Base-by-base conservation (phyloP, 768 basidiomycete species). In the Xerocomellus intermedius region DNA sequence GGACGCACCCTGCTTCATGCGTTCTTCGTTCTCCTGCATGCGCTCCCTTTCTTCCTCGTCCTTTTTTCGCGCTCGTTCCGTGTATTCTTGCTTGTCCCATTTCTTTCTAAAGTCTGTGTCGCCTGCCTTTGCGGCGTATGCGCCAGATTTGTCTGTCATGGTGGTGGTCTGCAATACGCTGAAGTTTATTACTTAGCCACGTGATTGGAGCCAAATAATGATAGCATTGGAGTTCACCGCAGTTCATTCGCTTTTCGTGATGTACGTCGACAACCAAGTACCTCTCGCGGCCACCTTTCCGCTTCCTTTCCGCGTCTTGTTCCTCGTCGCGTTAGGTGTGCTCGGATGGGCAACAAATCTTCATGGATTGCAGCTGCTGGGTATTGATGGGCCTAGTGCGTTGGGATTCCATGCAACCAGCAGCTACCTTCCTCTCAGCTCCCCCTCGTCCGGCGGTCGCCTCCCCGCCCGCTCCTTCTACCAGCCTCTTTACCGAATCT, bases 81-180 rank as follows among this genome's bases (percentile, higher is more conserved):
- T 82, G 74, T 87, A 92, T 68, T 91, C 91, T 68, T 94, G 87
- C 74, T 94, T 93, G 77, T 97, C 90, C 94, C 95, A 98, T 79
- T 87, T 92, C 74, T 87, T 88, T 45, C 94, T 75, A 62, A 90
- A 89, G 70, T 89, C 87, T 10, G 87, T 89, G 71, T 90, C 89
- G 17, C 64, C 59, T 5, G 76, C 71, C 48, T 75, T 75, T 32
- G 75, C 60, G 48, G 64, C 62, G 50, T 75, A 75, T 19, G 76
- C 73, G 19, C 73, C 66, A 26, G 69, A 57, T 45, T 65, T 71
- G 57, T 71, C 69, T 48, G 67, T 47, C 69, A 73, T 71, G 49
- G 8, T 50, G 46, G 52, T 21, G 24, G 39, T 45, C 0, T 16
- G 14, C 16, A 17, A 35, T 9, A 17, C 5, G n/a, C 6, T 49